Base-by-base conservation (phyloP, 805 yeast genomes). In the Yarrowia divulgata region DNA sequence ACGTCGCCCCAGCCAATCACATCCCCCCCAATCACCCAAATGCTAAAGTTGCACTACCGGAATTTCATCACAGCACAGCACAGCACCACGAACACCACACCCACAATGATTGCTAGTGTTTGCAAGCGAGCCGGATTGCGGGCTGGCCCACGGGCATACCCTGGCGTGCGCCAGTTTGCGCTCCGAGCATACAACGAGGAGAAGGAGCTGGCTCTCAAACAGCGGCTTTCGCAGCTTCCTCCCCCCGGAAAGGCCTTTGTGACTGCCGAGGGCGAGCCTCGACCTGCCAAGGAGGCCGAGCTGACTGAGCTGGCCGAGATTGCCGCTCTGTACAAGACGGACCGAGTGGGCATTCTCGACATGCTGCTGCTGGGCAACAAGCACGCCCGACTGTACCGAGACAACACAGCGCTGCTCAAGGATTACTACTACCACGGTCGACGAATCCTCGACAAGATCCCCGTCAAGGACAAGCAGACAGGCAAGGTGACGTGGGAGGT, bases 401-500 rank as follows among this genome's bases (percentile, higher is more conserved):
- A 84, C 75, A 91, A 91, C 81, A 83, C 87, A 55, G 82, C 81
- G 66, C 90, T 86, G 77, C 83, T 90, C 74, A 79, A 79, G 72
- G 84, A 83, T 75, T 85, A 80, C 71, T 80, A 81, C 64, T 83
- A 85, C 23, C 79, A 83, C 32, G 85, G 88, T 46, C 88, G 89
- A 62, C 82, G 86, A 74, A 88, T 91, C 74, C 84, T 91, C 72
- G 97, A 91, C 78, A 91, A 91, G 80, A 86, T 91, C 70, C 97
- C 97, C 54, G 90, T 86, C 77, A 90, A 88, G 79, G 95, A 90
- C 79, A 87, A 89, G 52, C 81, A 87, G 48, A 88, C 91, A 18
- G 97, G 97, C 45, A 89, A 87, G 74, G 85, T 90, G 74, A 87
- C 87, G 75, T 91, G 95, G 96, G 85, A 87, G 74, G 80, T 90